These are phyloP conservation scores for Kuraishia capsulata DNA, from an alignment of 805 yeast genomes.

Conservation along the genomic window DNA sequence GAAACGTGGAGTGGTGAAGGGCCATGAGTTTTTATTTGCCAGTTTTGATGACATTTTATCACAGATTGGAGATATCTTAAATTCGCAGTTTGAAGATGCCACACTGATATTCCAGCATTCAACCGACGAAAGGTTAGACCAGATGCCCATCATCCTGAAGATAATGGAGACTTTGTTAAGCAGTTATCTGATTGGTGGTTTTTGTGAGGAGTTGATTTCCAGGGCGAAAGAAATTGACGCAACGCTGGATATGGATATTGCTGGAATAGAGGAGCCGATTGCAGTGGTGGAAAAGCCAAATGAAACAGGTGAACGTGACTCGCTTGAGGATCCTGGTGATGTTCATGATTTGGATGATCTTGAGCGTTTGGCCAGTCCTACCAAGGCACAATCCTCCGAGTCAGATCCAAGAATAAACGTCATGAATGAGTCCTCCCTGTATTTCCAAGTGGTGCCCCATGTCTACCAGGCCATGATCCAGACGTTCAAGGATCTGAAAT, in stretches of 20 bases:
- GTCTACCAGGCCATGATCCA: slow-evolving; percentile 17
- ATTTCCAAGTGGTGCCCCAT: slow-evolving; percentile 26
- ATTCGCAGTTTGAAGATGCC: slow-evolving; percentile 19
- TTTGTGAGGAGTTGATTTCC: slow-evolving; percentile 19
- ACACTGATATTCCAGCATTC: slow-evolving; percentile 11
- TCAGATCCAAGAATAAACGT: slow-evolving; percentile 11
- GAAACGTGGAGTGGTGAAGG: slow-evolving; percentile 19
- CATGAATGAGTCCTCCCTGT: slow-evolving; percentile 23
- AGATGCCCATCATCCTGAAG: slow-evolving; percentile 24
- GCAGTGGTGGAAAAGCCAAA: not conserved
- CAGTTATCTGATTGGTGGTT: slow-evolving; percentile 24
- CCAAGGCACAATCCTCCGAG: too few relatives aligned
- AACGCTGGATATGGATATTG: slow-evolving; percentile 21
- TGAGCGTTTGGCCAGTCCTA: too few relatives aligned
- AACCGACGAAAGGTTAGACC: slow-evolving; percentile 12
- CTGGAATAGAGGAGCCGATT: not conserved
- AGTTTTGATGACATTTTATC: slow-evolving; percentile 16
- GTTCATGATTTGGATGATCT: not conserved
- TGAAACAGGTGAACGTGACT: not conserved
- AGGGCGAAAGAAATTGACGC: slow-evolving; percentile 24
- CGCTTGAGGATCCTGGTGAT: not conserved
- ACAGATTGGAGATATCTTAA: slow-evolving; percentile 7
- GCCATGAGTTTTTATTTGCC: slow-evolving; percentile 14
- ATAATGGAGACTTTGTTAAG: slow-evolving; percentile 23
- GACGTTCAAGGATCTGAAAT: slow-evolving; percentile 13